These are phyloP conservation scores for Sclerospora graminicola DNA, from an alignment of 352 stramenopile species.

Conservation along the genomic window DNA sequence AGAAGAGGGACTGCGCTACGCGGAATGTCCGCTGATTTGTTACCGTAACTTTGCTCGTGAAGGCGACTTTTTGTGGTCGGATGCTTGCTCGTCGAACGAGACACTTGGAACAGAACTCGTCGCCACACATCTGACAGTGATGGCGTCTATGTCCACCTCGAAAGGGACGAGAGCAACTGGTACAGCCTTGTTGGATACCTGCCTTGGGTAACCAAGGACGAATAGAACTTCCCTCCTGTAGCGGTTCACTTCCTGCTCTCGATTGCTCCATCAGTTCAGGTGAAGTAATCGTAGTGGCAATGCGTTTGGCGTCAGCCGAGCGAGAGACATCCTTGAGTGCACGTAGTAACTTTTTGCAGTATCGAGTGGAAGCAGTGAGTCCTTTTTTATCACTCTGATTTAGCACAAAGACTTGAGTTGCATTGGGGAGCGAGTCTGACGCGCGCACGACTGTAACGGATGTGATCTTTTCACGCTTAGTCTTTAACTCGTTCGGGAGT, in stretches of 20 bases:
- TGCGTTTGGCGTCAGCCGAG: conserved; percentile 41
- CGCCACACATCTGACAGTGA: conserved; percentile 64
- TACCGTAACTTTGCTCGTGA: conserved; percentile 7
- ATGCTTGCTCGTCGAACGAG: conserved; percentile 38
- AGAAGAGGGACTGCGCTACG: conserved; percentile 47
- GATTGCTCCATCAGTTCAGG: conserved; percentile 21
- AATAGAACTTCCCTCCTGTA: conserved; percentile 29
- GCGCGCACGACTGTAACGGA: conserved; percentile 46
- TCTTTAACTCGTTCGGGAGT: conserved; percentile 37
- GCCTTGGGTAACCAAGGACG: conserved; percentile 39
- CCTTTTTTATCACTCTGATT: conserved; percentile 41
- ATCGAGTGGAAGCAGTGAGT: conserved; percentile 28
- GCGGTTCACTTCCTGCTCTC: conserved; percentile 12
- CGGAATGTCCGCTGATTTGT: conserved; percentile 36
- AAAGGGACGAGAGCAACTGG: conserved; percentile 52
- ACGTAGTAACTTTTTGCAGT: conserved; percentile 40
- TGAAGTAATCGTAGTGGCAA: conserved; percentile 42
- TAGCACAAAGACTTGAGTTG: conserved; percentile 46
- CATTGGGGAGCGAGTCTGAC: conserved; percentile 15
- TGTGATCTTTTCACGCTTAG: conserved; percentile 41
- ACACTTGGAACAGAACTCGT: conserved; percentile 70
- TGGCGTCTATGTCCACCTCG: conserved; percentile 40
- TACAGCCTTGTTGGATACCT: conserved; percentile 31
- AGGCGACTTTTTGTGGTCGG: conserved; percentile 15
- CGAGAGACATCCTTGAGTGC: conserved; percentile 38